Evolutionary conservation across 2,329 filamentous ascomycete species (phyloP), one percentile per base, ranked within the genome.

Genomic region (Aspergillus intermedius): DNA sequence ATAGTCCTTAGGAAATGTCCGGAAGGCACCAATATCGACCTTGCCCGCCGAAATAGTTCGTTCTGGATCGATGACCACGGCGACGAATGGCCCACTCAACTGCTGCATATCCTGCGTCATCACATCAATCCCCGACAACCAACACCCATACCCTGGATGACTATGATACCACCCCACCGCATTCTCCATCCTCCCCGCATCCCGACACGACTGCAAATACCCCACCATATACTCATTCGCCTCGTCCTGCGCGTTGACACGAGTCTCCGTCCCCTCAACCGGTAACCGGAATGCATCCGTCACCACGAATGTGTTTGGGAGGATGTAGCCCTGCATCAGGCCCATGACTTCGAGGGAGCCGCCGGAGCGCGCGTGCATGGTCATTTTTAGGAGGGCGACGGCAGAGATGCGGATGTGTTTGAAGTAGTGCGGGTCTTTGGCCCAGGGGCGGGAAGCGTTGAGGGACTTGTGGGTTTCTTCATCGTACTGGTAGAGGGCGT

Each of bases 111-210:
- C 78, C 69, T 98, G 87, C 2, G 93, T 98, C 47, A 79, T 79
- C 46, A 98, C 93, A 66, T 98, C 93, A 69, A 98, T 97, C 49
- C 93, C 93, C 34, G 86, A 91, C 22, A 98, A 79, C 93, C 93
- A 98, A 77, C 93, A 98, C 41, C 93, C 93, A 68, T 98, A 98
- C 22, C 93, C 93, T 0, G 93, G 93, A 67, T 98, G 93, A 58
- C 86, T 91, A 72, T 98, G 93, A 70, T 98, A 98, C 93, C 93
- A 98, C 15, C 93, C 93, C 13, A 98, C 87, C 0, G 88, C 87
- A 67, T 98, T 97, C 71, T 98, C 93, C 66, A 85, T 76, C 48
- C 91, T 75, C 67, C 89, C 79, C 75, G 87, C 63, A 55, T 91
- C 83, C 50, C 91, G 80, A 58, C 86, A 87, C 3, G 84, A 75